Evolutionary conservation across 345 rosid species (phyloP), one percentile per base, ranked within the genome.

Genomic region (Erucastrum elatum): DNA sequence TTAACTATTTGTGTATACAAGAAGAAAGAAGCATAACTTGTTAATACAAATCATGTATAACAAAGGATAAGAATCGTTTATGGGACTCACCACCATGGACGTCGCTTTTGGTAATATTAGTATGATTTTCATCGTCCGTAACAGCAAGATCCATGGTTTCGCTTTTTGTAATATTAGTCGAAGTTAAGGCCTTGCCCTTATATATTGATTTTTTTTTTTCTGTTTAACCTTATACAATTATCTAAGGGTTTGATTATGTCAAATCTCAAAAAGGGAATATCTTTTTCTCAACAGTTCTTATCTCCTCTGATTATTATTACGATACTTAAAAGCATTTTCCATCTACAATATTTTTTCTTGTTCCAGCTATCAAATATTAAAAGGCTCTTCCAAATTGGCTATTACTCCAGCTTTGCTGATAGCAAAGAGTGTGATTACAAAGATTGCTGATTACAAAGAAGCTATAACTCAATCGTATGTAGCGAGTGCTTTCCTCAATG

Each of bases 61-160:
- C 44, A 37, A 37, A 1, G 10, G 21, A 8, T 51, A n/a, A 51
- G 56, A 13, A 55, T 55, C 9, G 4, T 55, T 16, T 17, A 55
- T 55, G 60, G 46, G 26, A 62, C 66, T 62, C 66, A 62, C 66
- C 66, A 30, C 66, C 66, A 62, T 29, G 66, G 66, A 62, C 37
- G 21, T 31, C 37, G 21, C 37, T 8, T 33, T 8, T 44, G n/a
- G 51, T 44, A 44, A 44, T 44, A 44, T 44, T 44, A 44, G 51
- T 30, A 10, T 1, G 37, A 61, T 7, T 11, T 61, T 61, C 64
- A 61, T 51, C 58, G 25, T 5, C 25, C 25, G 3, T 13, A 51
- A 2, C 44, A 2, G 58, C 58, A 51, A 8, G 58, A 51, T 51
- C 58, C 25, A 51, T 51, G 58, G 25, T 7, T 55, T 55, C 60